Evolutionary conservation across 2,329 filamentous ascomycete genomes (phyloP).

Genomic region (Trichoderma guizhouense): DNA sequence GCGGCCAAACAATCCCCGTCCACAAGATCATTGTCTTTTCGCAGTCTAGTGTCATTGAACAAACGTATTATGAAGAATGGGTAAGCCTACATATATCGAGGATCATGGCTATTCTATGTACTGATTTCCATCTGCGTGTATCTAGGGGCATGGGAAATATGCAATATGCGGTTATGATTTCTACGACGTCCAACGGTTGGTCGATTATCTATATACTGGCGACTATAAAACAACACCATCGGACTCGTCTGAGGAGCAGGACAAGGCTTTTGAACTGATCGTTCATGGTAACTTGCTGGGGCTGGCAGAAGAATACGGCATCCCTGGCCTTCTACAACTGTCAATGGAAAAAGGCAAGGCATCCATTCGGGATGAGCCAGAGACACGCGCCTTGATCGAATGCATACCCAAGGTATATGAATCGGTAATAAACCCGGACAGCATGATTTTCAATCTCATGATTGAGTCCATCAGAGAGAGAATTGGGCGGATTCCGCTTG

Average conservation of each 20-base stretch:
- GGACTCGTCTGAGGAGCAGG: not conserved
- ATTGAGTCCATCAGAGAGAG: not conserved
- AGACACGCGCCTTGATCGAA: not conserved
- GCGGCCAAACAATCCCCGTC: not conserved
- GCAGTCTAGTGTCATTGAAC: not conserved
- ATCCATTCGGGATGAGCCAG: not conserved
- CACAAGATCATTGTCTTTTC: not conserved
- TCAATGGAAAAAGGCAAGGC: not conserved
- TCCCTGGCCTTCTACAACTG: not conserved
- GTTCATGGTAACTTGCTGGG: not conserved
- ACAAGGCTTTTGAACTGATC: not conserved
- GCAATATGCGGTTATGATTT: not conserved
- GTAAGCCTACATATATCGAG: not conserved
- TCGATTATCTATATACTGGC: not conserved
- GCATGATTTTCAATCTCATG: not conserved
- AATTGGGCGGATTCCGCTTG: not conserved
- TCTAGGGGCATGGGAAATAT: not conserved
- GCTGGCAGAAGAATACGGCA: not conserved
- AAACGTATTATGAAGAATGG: not conserved
- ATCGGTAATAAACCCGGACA: not conserved
- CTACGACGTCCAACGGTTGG: not conserved
- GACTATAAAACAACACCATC: not conserved
- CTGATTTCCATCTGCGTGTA: not conserved
- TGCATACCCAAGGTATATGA: not conserved
- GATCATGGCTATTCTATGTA: not conserved